Conservation (phyloP, 2,329 filamentous ascomycete genomes). For the Penicillium sp. region DNA sequence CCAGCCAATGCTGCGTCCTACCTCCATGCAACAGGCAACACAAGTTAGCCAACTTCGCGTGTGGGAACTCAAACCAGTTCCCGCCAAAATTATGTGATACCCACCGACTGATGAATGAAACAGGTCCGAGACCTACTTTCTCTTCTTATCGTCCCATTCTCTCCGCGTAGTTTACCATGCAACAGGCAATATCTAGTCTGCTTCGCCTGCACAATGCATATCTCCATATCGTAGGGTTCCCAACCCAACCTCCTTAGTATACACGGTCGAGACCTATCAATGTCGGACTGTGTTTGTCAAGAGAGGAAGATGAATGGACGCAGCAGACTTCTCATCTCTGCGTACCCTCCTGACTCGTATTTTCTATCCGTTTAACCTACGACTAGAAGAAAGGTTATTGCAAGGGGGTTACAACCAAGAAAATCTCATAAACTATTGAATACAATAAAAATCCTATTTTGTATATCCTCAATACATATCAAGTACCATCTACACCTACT, state of each 20-base stretch:
- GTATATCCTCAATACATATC: neutral
- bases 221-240: neutral
- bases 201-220: neutral
- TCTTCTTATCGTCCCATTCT: neutral
- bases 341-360: constrained; percentile 25
- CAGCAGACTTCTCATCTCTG: constrained; percentile 28
- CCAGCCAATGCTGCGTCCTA: neutral
- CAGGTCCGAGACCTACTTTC: neutral
- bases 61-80: neutral
- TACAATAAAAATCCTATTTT: neutral
- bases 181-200: neutral
- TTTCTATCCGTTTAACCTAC: constrained; percentile 15
- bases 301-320: constrained; percentile 39
- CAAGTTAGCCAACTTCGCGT: constrained; percentile 2
- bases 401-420: constrained; percentile 24
- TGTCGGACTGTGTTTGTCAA: constrained; percentile 47
- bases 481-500: constrained; percentile 31
- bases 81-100: constrained; percentile 9
- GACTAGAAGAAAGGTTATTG: constrained; percentile 15
- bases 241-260: constrained; percentile 39
- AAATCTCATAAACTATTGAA: neutral
- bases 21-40: neutral
- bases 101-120: constrained; percentile 14
- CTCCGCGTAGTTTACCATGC: neutral
- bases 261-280: constrained; percentile 41